Conservation (phyloP, 1,284 basidiomycete genomes). For the Hemileia vastatrix region DNA sequence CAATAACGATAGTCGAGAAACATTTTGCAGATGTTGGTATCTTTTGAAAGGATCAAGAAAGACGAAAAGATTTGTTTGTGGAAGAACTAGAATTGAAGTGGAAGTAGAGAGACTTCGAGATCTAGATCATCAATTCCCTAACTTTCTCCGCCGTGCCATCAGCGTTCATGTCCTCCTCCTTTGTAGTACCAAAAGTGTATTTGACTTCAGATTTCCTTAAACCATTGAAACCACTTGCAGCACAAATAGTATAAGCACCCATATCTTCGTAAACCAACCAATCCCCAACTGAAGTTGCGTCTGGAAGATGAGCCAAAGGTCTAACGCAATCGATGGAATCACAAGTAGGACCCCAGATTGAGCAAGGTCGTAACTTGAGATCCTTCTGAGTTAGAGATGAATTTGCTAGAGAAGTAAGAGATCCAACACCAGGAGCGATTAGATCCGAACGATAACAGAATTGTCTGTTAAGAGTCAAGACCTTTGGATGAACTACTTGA, state of each 20-base stretch:
- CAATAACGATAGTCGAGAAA: no score
- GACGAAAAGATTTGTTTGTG: no score
- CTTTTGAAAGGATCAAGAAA: no score
- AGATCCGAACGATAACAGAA: conserved; percentile 43
- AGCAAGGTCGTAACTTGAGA: conserved; percentile 46
- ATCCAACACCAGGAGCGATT: conserved; percentile 31
- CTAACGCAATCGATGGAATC: conserved; percentile 80
- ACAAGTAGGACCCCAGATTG: conserved; percentile 62
- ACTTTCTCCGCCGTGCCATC: neutral
- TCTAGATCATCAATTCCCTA: neutral
- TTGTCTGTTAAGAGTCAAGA: conserved; percentile 51
- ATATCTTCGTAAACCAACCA: conserved; percentile 85
- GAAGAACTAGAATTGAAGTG: no score
- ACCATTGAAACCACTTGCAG: conserved; percentile 82
- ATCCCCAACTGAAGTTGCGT: conserved; percentile 62
- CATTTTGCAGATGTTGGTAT: no score
- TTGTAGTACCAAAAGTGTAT: conserved; percentile 33
- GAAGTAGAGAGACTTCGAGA: neutral
- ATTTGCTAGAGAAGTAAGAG: neutral
- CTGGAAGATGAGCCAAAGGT: conserved; percentile 56
- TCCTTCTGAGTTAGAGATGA: conserved; percentile 1
- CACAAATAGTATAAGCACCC: conserved; percentile 90
- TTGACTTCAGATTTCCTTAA: conserved; percentile 36
- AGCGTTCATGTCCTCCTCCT: neutral
- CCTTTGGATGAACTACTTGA: conserved; percentile 71